A percentile compares a stretch with the other conserved stretches of the same genome.
Evolutionary conservation across 225 moss, liverwort and hornwort genomes (phyloP).

Genomic region (Thuidium tamariscinum): DNA sequence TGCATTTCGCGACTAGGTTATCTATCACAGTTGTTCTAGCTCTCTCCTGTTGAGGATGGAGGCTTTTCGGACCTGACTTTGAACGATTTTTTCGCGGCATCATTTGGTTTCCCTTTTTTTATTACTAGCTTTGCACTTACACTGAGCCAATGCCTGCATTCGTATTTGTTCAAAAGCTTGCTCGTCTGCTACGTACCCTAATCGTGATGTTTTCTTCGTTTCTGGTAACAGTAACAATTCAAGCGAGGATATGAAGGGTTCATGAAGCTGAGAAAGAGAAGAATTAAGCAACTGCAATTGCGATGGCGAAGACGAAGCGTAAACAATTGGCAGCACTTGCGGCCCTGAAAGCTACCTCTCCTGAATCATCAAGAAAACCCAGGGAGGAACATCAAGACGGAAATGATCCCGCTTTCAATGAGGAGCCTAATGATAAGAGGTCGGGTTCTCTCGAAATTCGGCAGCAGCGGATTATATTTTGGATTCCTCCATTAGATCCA

Average conservation of each 20-base stretch:
- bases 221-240: background rate
- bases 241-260: background rate
- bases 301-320: constrained; percentile 55
- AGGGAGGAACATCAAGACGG: background rate
- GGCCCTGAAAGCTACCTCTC: constrained; percentile 19
- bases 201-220: background rate
- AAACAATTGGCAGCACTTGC: constrained; percentile 52
- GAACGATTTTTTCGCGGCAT: background rate
- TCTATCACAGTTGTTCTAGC: background rate
- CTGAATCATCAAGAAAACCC: background rate
- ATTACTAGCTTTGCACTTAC: background rate
- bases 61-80: background rate
- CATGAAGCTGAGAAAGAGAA: background rate
- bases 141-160: background rate
- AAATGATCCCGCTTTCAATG: background rate
- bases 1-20: background rate
- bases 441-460: constrained; percentile 22
- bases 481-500: constrained; percentile 40
- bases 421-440: background rate
- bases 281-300: background rate
- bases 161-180: background rate
- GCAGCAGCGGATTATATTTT: constrained; percentile 44
- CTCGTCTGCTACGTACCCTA: background rate
- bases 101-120: background rate
- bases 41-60: background rate